Conservation (phyloP, 2,329 filamentous ascomycete species). For the Didymella arachidicola region DNA sequence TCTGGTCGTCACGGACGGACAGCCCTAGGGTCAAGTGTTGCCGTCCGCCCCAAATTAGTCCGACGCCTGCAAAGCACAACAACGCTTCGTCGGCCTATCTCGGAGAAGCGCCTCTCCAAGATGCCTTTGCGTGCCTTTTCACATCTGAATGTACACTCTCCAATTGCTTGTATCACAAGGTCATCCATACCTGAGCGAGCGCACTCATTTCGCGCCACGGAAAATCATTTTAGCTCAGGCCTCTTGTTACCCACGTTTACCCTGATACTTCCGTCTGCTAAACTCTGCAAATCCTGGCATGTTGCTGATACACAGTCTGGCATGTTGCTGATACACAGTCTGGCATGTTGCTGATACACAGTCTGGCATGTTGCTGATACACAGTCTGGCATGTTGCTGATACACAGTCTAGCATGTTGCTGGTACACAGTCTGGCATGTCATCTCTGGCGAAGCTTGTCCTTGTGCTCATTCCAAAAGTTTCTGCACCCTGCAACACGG, state of each 20-base stretch:
- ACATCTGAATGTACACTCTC: background rate
- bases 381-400: background rate
- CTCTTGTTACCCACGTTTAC: background rate
- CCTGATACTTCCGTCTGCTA: slow-evolving; percentile 2
- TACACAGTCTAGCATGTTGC: background rate
- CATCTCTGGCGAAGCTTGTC: slow-evolving; percentile 72
- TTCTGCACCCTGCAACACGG: slow-evolving; percentile 68
- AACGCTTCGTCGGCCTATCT: slow-evolving; percentile 10
- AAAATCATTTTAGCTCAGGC: background rate
- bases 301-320: slow-evolving; percentile 1
- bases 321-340: background rate
- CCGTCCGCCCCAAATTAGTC: slow-evolving; percentile 20
- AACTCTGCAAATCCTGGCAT: background rate
- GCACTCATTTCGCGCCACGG: slow-evolving; percentile 6
- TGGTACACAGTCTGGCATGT: slow-evolving; percentile 20
- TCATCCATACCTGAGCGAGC: background rate
- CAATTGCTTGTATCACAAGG: background rate
- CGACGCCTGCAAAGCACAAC: slow-evolving; percentile 12
- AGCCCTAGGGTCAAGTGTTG: slow-evolving; percentile 2
- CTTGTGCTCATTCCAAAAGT: slow-evolving; percentile 86
- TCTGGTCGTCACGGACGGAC: background rate
- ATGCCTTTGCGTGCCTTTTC: slow-evolving; percentile 1
- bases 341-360: slow-evolving; percentile 1
- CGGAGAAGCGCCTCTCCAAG: slow-evolving; percentile 4
- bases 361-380: slow-evolving; percentile 3